Base-by-base conservation (phyloP, 1,139 yeast genomes). In the Geotrichum citri-aurantii region DNA sequence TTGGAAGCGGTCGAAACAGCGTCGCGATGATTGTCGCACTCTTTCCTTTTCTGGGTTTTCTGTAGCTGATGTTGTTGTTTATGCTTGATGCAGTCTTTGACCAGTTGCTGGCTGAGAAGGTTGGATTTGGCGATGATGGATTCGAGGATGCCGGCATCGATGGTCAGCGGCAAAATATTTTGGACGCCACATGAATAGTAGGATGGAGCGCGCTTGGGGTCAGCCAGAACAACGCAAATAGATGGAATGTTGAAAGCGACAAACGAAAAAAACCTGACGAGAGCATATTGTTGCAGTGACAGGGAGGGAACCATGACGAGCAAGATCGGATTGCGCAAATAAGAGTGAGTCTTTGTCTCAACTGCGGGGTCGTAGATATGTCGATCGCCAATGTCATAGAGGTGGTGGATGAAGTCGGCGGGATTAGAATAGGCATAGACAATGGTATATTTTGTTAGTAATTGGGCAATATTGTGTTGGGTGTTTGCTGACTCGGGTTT, bases 201-300 rank as follows among this genome's bases (percentile, higher is more conserved):
- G 21, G 56, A 12, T 27, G 27, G 50, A 8, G 24, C 31, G 31
- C 17, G 23, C 29, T 47, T 23, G n/a, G 33, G 48, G 4, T 44
- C 37, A 17, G 58, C 8, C 21, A 58, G 56, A 27, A 55, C 59
- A 5, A 56, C 56, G 23, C 53, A 46, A 21, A 59, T 27, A 11
- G 58, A 48, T 12, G 61, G 59, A 12, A 56, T 12, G 21, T 50
- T 53, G 55, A 52, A 59, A 10, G 56, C 52, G 10, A 53, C 47
- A 33, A 54, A 59, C 7, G 58, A 52, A 19, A 53, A 31, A 44
- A 53, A 59, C 17, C 61, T 57, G 8, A 59, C 50, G 2, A 59
- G 50, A 14, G 61, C 54, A n/a, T 50, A 40, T 11, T 59, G 52
- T 10, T 27, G 57, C 19, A 24, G 50, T 14, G 57, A 31, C 14